Conservation (phyloP, 371 early-diverging fungal genomes). For the Mycotypha africana region DNA sequence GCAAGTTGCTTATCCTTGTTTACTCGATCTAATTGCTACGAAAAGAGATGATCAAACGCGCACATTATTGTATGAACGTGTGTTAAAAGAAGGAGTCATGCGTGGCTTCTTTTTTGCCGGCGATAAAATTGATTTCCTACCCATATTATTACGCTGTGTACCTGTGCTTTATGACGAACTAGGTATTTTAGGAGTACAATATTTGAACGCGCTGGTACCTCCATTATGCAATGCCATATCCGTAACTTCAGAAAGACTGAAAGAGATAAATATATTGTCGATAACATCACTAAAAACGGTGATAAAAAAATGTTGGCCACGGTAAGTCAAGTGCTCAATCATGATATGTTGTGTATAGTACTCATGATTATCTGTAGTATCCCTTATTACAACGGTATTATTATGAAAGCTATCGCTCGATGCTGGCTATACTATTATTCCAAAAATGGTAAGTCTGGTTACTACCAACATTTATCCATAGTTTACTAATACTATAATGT, state of each 20-base stretch:
- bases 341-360: too few species aligned
- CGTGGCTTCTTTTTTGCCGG: conserved; percentile 21
- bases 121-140: conserved; percentile 14
- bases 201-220: conserved; percentile 26
- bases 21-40: conserved; percentile 21
- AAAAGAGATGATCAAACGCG: conserved; percentile 1
- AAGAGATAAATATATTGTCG: conserved; percentile 13
- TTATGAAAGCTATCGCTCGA: conserved; percentile 21
- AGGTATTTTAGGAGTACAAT: conserved; percentile 19
- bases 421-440: conserved; percentile 19
- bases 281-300: conserved; percentile 10
- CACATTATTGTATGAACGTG: conserved; percentile 17
- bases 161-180: conserved; percentile 17
- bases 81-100: conserved; percentile 27
- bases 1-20: conserved; percentile 24
- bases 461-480: too few species aligned
- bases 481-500: background rate
- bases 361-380: conserved; percentile 13
- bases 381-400: conserved; percentile 11
- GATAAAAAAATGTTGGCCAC: conserved; percentile 31
- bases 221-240: conserved; percentile 8
- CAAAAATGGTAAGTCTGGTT: conserved; percentile 1
- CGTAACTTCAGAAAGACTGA: conserved; percentile 1
- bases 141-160: conserved; percentile 15
- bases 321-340: conserved; percentile 23